Base-by-base conservation (phyloP, 2,329 filamentous ascomycete genomes). In the Penicillium hesseltinei region DNA sequence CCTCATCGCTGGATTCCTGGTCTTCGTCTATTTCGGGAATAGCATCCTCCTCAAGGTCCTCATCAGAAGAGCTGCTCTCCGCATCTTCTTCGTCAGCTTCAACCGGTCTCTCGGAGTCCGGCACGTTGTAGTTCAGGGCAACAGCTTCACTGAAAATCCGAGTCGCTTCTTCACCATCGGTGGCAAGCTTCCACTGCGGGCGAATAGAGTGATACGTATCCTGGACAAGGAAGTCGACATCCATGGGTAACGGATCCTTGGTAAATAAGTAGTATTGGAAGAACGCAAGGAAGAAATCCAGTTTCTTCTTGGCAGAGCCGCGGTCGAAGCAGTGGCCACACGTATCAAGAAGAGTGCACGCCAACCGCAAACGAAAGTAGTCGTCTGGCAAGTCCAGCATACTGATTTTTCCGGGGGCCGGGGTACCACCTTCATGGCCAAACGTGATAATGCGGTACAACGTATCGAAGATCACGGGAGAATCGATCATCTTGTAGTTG, bases 261-360 rank as follows among this genome's bases (percentile, higher is more conserved):
- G 90, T 92, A 68, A 89, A 87, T 65, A 97, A 88, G 75, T 99
- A 99, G 74, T 97, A 97, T 84, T 90, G 63, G 68, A 99, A 91
- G 76, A 97, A 97, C 0, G 89, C 93, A 59, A 99, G 80, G 75
- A 97, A 99, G 74, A 96, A 97, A 70, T 99, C 94, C 10, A 99
- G 83, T 77, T 97, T 99, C 81, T 97, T 97, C 74, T 92, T 95
- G 2, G 92, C 90, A 43, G 89, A 87, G 8, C 95, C 94, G 67
- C 93, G 89, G 73, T 94, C 94, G 68, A 97, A 99, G 78, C 93
- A 99, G 74, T 95, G 88, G 54, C 95, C 94, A 65, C 93, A 97
- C 0, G 92, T 97, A 75, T 99, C 95, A 5, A 99, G 82, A 48
- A 99, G 81, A 15, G 89, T 95, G 62, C 92, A 90, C 31, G 95